Evolutionary conservation across 192 early-diverging fungal species (phyloP).

Genomic region (Rhizophagus sp.): DNA sequence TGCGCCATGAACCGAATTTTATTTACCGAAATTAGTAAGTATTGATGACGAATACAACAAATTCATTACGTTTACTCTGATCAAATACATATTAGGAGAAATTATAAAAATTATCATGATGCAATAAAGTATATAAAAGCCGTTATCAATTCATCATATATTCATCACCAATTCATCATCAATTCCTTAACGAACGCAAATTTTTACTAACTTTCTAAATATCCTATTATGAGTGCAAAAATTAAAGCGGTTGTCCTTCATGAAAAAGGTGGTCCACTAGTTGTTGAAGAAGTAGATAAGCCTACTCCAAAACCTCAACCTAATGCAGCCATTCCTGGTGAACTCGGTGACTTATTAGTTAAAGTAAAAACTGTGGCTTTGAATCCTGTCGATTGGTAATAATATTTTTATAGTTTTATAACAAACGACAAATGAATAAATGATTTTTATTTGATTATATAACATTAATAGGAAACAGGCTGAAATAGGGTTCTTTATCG

Average conservation of each 20-base stretch:
- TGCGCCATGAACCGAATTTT: not conserved
- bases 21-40: not conserved
- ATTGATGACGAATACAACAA: too few relatives aligned
- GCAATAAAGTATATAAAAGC: not conserved
- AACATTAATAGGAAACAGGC: not conserved
- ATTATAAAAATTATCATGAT: too few relatives aligned
- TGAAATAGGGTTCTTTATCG: not conserved
- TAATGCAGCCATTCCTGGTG: not conserved
- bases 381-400: constrained; percentile 21
- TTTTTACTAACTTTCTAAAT: too few relatives aligned
- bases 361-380: constrained; percentile 18
- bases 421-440: not conserved
- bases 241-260: not conserved
- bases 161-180: too few relatives aligned
- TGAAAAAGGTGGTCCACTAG: not conserved
- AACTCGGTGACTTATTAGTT: not conserved
- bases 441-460: not conserved
- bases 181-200: too few relatives aligned
- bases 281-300: not conserved
- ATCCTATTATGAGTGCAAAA: not conserved
- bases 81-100: too few relatives aligned
- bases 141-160: not conserved
- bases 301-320: not conserved
- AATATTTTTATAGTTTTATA: not conserved
- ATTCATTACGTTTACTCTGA: too few relatives aligned